A percentile compares a stretch with the other conserved stretches of the same genome.
phyloP scores from a whole-genome alignment of 495 filamentous ascomycete genomes.

The Penicillium coprophilum region DNA sequence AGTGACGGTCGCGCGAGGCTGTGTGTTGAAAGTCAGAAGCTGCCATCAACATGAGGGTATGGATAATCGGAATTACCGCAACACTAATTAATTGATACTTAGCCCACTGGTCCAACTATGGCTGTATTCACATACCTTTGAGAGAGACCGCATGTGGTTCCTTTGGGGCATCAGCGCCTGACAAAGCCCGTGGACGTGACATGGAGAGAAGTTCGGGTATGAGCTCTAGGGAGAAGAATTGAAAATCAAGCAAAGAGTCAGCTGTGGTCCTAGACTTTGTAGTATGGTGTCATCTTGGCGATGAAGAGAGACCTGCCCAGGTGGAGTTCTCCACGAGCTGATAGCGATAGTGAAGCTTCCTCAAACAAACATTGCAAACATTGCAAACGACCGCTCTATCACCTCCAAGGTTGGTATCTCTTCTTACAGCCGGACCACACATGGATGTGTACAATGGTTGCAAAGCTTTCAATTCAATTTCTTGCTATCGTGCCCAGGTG shows the following conservation, averaged over 20 bases:
- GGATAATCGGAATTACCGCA: slow-evolving; percentile 45
- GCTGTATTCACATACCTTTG: slow-evolving; percentile 56
- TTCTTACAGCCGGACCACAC: too few relatives aligned
- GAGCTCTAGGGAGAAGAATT: background rate
- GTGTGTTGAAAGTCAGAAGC: slow-evolving; percentile 19
- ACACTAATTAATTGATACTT: slow-evolving; percentile 13
- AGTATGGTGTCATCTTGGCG: slow-evolving; percentile 3
- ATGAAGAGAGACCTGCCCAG: slow-evolving; percentile 1
- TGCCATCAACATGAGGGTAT: background rate
- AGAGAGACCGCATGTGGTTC: slow-evolving; percentile 83
- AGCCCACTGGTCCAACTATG: slow-evolving; percentile 5
- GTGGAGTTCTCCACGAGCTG: slow-evolving; percentile 16
- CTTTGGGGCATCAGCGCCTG: slow-evolving; percentile 60
- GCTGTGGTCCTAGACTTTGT: slow-evolving; percentile 3
- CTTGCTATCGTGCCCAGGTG: background rate
- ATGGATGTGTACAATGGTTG: background rate
- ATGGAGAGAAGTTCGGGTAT: slow-evolving; percentile 16
- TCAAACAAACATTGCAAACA: slow-evolving; percentile 27
- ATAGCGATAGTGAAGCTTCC: slow-evolving; percentile 16
- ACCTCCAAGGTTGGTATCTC: too few relatives aligned
- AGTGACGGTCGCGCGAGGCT: slow-evolving; percentile 59
- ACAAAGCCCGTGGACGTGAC: slow-evolving; percentile 47
- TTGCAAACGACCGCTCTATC: slow-evolving; percentile 15
- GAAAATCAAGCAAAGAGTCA: background rate
- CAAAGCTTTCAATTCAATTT: background rate